phyloP scores from a whole-genome alignment of 2,329 filamentous ascomycete species.

The Colletotrichum incanum region DNA sequence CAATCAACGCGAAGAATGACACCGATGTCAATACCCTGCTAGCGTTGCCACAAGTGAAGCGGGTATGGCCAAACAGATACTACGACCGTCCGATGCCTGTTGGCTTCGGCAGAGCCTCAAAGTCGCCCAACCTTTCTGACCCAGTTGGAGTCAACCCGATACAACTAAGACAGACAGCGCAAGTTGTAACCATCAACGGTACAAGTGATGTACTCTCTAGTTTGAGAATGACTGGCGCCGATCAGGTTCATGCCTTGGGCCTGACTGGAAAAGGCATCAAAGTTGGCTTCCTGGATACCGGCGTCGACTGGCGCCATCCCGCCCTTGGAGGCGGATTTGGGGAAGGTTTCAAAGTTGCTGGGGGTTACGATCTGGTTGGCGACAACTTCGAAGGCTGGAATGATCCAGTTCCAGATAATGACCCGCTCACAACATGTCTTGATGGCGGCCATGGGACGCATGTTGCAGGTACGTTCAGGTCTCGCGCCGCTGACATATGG shows the following conservation, averaged over 20 bases:
- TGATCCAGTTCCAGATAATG: slow-evolving; percentile 33
- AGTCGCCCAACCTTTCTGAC: not conserved
- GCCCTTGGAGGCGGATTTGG: slow-evolving; percentile 39
- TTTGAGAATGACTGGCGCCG: slow-evolving; percentile 53
- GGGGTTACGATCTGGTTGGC: slow-evolving; percentile 49
- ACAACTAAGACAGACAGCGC: slow-evolving; percentile 6
- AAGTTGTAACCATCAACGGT: slow-evolving; percentile 30
- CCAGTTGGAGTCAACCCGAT: slow-evolving; percentile 18
- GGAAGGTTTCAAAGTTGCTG: slow-evolving; percentile 44
- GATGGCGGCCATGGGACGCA: slow-evolving; percentile 61
- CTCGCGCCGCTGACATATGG: too few species aligned
- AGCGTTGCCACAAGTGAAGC: slow-evolving; percentile 41
- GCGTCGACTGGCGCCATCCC: slow-evolving; percentile 57
- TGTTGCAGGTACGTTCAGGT: slow-evolving; percentile 55
- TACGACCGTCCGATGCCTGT: slow-evolving; percentile 37
- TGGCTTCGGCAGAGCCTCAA: slow-evolving; percentile 11
- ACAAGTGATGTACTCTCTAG: slow-evolving; percentile 32
- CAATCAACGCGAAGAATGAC: slow-evolving; percentile 37
- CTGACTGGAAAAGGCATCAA: slow-evolving; percentile 56
- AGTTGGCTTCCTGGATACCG: slow-evolving; percentile 58
- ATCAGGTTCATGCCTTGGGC: slow-evolving; percentile 55
- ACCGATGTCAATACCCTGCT: slow-evolving; percentile 29
- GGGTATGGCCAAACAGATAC: slow-evolving; percentile 42
- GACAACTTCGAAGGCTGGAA: slow-evolving; percentile 51
- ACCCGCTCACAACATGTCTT: slow-evolving; percentile 31